phyloP scores from a whole-genome alignment of 202 grass and related monocot species.

The Panicum virgatum region DNA sequence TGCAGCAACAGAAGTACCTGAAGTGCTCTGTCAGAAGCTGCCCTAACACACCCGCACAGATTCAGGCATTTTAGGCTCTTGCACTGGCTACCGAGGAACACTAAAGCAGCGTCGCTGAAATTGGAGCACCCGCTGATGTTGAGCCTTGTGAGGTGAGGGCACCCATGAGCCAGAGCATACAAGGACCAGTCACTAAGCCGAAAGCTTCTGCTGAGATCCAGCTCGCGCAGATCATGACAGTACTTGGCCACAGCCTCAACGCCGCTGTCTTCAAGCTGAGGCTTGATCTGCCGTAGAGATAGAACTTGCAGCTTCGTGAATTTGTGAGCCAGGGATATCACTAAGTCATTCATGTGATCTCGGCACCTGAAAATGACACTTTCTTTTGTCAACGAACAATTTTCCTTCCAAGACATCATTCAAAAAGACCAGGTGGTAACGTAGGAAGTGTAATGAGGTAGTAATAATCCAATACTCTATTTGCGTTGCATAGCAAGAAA shows the following conservation, averaged over 20 bases:
- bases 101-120: constrained; percentile 74
- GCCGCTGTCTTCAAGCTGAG: constrained; percentile 89
- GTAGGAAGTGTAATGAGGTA: not conserved
- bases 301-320: constrained; percentile 80
- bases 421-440: not conserved
- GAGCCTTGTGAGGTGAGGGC: constrained; percentile 68
- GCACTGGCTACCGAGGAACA: constrained; percentile 66
- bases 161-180: constrained; percentile 75
- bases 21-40: constrained; percentile 74
- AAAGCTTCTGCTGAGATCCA: constrained; percentile 92
- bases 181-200: constrained; percentile 71
- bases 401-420: not conserved
- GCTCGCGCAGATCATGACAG: constrained; percentile 71
- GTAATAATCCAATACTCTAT: too few relatives aligned
- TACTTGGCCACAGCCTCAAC: constrained; percentile 71
- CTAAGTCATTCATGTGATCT: constrained; percentile 85
- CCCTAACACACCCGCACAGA: constrained; percentile 82
- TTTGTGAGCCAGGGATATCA: constrained; percentile 70
- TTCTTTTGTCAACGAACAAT: constrained; percentile 13
- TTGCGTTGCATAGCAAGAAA: too few relatives aligned
- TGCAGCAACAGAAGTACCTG: constrained; percentile 51
- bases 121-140: constrained; percentile 92
- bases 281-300: constrained; percentile 69
- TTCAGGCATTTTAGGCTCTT: constrained; percentile 73
- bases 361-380: constrained; percentile 68